phyloP scores from a whole-genome alignment of 495 filamentous ascomycete genomes.

The Viridothelium virens region DNA sequence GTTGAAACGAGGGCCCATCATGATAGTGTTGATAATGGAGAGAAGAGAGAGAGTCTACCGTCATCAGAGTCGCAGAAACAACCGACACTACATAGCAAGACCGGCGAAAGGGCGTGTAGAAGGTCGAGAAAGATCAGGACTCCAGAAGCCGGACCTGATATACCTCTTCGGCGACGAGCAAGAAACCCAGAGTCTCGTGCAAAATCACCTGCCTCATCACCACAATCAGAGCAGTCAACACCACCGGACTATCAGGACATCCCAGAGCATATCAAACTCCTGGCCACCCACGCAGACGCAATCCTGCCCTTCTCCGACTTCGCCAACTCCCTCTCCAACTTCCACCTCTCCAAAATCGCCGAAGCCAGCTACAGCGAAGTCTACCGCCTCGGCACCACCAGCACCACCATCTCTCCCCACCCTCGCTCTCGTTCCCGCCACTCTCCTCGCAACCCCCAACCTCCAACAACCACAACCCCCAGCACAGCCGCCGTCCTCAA shows the following conservation, averaged over 20 bases:
- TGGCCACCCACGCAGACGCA: neutral
- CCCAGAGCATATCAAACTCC: neutral
- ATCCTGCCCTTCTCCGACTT: constrained; percentile 22
- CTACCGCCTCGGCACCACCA: constrained; percentile 48
- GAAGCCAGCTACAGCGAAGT: constrained; percentile 64
- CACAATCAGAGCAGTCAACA: neutral
- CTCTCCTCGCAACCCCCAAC: constrained; percentile 23
- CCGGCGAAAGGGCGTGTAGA: neutral
- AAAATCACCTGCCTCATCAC: neutral
- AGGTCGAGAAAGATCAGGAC: neutral
- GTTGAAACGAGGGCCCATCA: neutral
- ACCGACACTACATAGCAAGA: neutral
- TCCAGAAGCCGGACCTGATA: neutral
- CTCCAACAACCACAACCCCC: constrained; percentile 30
- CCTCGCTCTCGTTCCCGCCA: neutral
- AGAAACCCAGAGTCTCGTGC: neutral
- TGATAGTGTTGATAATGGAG: neutral
- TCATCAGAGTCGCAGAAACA: neutral
- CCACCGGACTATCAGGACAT: neutral
- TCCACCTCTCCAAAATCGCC: constrained; percentile 54
- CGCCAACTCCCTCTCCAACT: constrained; percentile 40
- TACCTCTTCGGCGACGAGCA: neutral
- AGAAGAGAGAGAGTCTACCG: neutral
- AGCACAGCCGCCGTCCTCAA: constrained; percentile 42
- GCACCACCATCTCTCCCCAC: constrained; percentile 29